phyloP scores from a whole-genome alignment of 805 yeast genomes.

The Metschnikowia santaceciliae region DNA sequence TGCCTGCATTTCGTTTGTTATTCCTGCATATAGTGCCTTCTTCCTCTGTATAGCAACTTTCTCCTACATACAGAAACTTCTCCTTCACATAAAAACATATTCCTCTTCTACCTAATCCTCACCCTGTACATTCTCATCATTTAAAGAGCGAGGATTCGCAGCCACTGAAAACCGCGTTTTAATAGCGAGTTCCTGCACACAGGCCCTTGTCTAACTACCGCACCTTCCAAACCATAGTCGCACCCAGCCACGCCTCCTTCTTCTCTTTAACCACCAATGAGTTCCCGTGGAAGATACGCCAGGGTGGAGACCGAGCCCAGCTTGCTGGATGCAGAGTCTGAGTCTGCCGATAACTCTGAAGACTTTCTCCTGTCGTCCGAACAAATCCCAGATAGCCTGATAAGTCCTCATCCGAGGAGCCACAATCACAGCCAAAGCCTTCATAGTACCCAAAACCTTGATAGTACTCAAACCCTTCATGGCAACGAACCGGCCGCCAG shows the following conservation, averaged over 20 bases:
- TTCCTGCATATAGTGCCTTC: too few species aligned
- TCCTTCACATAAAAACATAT: too few species aligned
- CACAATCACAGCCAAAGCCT: background rate
- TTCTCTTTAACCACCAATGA: slow-evolving; percentile 1
- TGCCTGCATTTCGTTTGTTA: too few species aligned
- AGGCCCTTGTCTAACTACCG: background rate
- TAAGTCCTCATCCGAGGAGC: too few species aligned
- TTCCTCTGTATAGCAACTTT: too few species aligned
- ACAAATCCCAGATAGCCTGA: background rate
- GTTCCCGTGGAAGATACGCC: slow-evolving; percentile 3
- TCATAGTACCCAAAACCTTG: too few species aligned
- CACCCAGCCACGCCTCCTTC: slow-evolving; percentile 1
- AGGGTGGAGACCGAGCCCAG: background rate
- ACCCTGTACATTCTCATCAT: background rate
- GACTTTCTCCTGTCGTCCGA: background rate
- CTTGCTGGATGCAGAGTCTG: background rate
- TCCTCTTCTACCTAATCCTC: background rate
- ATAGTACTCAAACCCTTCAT: too few species aligned
- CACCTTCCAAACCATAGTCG: background rate
- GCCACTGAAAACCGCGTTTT: background rate
- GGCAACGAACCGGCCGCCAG: background rate
- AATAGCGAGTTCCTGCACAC: background rate
- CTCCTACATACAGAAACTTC: too few species aligned
- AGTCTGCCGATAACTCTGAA: background rate
- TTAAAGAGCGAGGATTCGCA: background rate